phyloP scores from a whole-genome alignment of 345 rosid genomes.

The Bretschneidera sinensis region DNA sequence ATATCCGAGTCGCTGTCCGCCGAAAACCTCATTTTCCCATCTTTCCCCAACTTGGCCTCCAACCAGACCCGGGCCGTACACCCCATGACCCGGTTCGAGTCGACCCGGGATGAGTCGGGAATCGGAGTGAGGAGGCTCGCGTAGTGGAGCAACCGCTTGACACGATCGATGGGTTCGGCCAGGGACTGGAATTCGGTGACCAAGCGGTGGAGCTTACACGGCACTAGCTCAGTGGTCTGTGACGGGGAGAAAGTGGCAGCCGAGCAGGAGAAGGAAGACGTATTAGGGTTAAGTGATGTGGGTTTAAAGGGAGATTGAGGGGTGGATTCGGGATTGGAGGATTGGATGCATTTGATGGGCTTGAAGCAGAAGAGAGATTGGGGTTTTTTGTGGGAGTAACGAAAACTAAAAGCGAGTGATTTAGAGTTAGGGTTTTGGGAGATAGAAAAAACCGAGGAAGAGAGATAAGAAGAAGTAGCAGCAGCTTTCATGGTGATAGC shows the following conservation, averaged over 20 bases:
- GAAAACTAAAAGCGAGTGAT: slow-evolving; percentile 24
- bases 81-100: slow-evolving; percentile 89
- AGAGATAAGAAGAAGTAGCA: slow-evolving; percentile 19
- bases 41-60: slow-evolving; percentile 49
- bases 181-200: slow-evolving; percentile 64
- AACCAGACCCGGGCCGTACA: slow-evolving; percentile 94
- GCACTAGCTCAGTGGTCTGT: slow-evolving; percentile 36
- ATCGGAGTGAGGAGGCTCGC: slow-evolving; percentile 55
- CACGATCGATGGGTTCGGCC: slow-evolving; percentile 52
- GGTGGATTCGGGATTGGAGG: slow-evolving; percentile 9
- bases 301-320: slow-evolving; percentile 9
- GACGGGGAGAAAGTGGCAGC: slow-evolving; percentile 49
- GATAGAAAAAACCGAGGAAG: slow-evolving; percentile 17
- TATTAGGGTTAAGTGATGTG: slow-evolving; percentile 13
- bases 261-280: slow-evolving; percentile 43
- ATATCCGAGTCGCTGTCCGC: slow-evolving; percentile 90
- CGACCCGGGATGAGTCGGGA: slow-evolving; percentile 51
- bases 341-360: slow-evolving; percentile 36
- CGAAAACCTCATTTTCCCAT: slow-evolving; percentile 67
- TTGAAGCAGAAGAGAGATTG: slow-evolving; percentile 15
- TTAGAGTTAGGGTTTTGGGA: slow-evolving; percentile 26
- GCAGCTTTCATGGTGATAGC: slow-evolving; percentile 26
- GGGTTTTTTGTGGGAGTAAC: slow-evolving; percentile 16
- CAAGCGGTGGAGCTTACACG: slow-evolving; percentile 44
- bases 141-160: slow-evolving; percentile 64